Evolutionary conservation across 2,329 filamentous ascomycete genomes (phyloP), one percentile per base, ranked within the genome.

Genomic region (Magnaporthiopsis poae): DNA sequence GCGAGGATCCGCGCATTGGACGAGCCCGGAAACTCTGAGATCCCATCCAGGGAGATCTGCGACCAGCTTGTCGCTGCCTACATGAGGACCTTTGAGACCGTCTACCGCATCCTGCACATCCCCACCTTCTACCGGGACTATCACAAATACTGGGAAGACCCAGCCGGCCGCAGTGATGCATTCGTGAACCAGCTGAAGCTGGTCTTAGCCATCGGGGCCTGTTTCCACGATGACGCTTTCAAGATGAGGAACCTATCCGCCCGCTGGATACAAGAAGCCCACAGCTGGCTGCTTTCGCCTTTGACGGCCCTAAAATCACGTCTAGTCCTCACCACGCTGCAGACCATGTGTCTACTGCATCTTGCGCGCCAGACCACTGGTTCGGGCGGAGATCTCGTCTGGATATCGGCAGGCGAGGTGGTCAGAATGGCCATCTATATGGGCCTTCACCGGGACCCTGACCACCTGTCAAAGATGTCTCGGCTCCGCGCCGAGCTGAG

Each of bases 121-220:
- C 85, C 86, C 0, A 82, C 80, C 0, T 88, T 89, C 68, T 76
- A 78, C 61, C 76, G 76, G 13, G 82, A 86, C 39, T 88, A 87
- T 69, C 77, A 78, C 12, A 71, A 73, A 2, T 83, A 81, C 72
- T 85, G 81, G 82, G 68, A 39, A 11, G 60, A 66, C 8, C 69
- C 61, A n/a, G 46, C n/a, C 18, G 46, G 18, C 46, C n/a, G 18
- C n/a, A 56, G 46, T 21, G 62, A 63, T 29, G 62, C 75, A 8
- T 85, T 86, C 70, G 65, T 83, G 11, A 77, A 85, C n/a, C 81
- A 82, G 66, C 73, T 86, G 46, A 82, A 84, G 71, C 76, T 86
- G 0, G 79, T 81, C 70, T 79, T 86, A 77, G 82, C 81, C 1
- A 79, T 85, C 5, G 83, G 83, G 12, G 74, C 79, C 1, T 76